phyloP scores from a whole-genome alignment of 106 monocot species.

The Dioscorea zingiberensis region DNA sequence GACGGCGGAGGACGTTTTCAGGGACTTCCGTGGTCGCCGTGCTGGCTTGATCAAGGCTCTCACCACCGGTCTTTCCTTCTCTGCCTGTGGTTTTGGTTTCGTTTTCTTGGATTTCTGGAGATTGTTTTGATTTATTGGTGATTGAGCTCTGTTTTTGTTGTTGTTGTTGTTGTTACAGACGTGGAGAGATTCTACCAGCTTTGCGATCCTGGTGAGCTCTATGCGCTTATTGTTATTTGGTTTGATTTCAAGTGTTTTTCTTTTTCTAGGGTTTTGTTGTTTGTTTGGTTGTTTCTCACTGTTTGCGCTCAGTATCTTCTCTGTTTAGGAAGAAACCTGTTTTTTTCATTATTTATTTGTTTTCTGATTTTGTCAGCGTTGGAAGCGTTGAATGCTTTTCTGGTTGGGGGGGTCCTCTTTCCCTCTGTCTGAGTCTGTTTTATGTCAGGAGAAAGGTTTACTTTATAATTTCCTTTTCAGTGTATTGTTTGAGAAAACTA shows the following conservation, averaged over 20 bases:
- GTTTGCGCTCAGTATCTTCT: neutral
- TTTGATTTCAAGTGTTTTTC: neutral
- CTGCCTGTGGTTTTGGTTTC: neutral
- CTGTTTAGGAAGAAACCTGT: neutral
- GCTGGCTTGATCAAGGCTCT: constrained; percentile 36
- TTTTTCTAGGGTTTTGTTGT: neutral
- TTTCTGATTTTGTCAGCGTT: neutral
- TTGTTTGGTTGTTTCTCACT: neutral
- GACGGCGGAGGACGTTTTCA: constrained; percentile 34
- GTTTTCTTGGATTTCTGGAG: neutral
- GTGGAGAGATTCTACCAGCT: constrained; percentile 56
- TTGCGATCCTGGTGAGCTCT: constrained; percentile 53
- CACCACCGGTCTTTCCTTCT: constrained; percentile 17
- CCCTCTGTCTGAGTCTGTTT: too few relatives aligned
- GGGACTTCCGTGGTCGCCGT: constrained; percentile 27
- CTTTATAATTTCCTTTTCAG: too few relatives aligned
- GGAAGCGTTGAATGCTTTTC: too few relatives aligned
- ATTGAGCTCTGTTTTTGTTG: neutral
- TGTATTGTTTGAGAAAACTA: too few relatives aligned
- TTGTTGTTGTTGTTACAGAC: constrained; percentile 24
- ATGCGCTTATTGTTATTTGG: neutral
- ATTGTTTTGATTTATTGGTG: constrained; percentile 3
- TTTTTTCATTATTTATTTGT: neutral
- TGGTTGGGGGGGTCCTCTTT: too few relatives aligned
- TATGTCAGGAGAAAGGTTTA: too few relatives aligned